Conservation (phyloP, 2,329 filamentous ascomycete species). For the Balansia obtecta region DNA sequence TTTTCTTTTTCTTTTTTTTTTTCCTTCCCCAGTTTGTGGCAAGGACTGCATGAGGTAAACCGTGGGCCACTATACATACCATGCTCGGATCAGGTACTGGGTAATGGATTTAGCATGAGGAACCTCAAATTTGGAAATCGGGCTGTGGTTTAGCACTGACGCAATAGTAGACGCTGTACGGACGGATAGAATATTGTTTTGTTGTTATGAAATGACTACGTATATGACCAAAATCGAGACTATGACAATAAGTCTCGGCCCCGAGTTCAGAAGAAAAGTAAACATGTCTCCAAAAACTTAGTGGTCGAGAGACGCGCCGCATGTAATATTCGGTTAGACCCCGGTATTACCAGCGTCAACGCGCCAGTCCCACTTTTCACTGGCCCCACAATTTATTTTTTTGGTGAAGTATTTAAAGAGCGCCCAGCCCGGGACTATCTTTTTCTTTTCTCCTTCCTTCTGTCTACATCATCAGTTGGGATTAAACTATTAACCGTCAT, state of each 20-base stretch:
- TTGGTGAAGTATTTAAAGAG: constrained; percentile 8
- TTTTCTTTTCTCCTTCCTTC: constrained; percentile 16
- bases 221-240: background rate
- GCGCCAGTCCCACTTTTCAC: background rate
- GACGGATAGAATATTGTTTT: background rate
- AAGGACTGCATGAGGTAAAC: too few relatives aligned
- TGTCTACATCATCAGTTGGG: constrained; percentile 32
- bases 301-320: too few relatives aligned
- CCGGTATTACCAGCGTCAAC: background rate
- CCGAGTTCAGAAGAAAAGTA: background rate
- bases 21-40: too few relatives aligned
- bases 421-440: constrained; percentile 1
- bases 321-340: too few relatives aligned
- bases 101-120: background rate
- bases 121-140: background rate
- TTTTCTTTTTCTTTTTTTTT: too few relatives aligned
- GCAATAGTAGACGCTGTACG: background rate
- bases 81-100: background rate
- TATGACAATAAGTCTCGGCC: background rate
- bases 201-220: background rate
- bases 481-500: constrained; percentile 37
- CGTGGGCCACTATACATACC: background rate
- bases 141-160: background rate
- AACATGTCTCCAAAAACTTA: background rate
- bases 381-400: constrained; percentile 2